Percentiles rank a stretch among this genome's conserved stretches.
Evolutionary conservation across 352 stramenopile genomes (phyloP).

Genomic region (Phytophthora kernoviae): DNA sequence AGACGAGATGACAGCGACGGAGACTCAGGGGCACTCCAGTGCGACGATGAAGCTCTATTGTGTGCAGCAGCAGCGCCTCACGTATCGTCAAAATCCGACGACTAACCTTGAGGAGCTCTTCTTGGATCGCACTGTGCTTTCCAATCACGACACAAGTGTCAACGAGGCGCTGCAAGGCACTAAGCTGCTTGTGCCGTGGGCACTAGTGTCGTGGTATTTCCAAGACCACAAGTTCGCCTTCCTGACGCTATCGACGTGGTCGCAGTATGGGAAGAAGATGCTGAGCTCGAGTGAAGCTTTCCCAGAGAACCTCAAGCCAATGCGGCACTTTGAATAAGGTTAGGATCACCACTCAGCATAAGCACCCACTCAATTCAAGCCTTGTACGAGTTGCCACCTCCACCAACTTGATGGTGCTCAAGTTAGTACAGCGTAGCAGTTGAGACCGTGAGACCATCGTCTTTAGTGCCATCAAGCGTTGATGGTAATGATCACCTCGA

Average conservation of each 20-base stretch:
- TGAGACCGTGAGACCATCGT: too few relatives aligned
- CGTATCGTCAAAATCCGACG: constrained; percentile 18
- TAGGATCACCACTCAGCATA: too few relatives aligned
- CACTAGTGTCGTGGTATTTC: constrained; percentile 32
- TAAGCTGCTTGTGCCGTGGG: constrained; percentile 26
- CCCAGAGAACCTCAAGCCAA: too few relatives aligned
- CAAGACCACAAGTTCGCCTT: constrained; percentile 28
- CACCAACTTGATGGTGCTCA: too few relatives aligned
- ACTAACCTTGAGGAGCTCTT: constrained; percentile 23
- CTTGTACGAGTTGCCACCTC: too few relatives aligned
- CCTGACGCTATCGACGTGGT: constrained; percentile 28
- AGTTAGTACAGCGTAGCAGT: too few relatives aligned
- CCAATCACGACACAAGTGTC: neutral
- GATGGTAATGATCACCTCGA: constrained; percentile 15
- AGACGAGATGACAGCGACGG: neutral
- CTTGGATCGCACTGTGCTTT: constrained; percentile 14
- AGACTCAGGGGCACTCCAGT: constrained; percentile 3
- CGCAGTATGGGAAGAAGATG: constrained; percentile 12
- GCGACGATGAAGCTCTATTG: constrained; percentile 22
- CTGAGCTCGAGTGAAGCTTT: neutral
- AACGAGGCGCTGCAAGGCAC: constrained; percentile 3
- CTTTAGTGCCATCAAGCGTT: too few relatives aligned
- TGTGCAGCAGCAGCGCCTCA: constrained; percentile 25
- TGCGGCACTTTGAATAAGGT: too few relatives aligned
- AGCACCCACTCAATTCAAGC: too few relatives aligned